These are phyloP conservation scores for Hanseniaspora lindneri DNA, from an alignment of 805 yeast genomes.

Conservation along the genomic window DNA sequence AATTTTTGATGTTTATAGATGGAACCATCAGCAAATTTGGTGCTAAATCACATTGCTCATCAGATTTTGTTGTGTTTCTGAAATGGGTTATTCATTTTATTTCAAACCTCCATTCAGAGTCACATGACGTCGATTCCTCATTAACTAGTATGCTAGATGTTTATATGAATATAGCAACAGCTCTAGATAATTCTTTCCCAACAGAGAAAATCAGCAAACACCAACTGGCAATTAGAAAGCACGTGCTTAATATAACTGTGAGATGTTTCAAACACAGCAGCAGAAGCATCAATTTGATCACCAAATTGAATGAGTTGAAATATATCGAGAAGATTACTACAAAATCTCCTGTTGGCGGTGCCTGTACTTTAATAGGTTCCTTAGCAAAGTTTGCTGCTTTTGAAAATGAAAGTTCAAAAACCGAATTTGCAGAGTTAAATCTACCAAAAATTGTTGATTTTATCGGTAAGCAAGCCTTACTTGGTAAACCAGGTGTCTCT, in stretches of 20 bases:
- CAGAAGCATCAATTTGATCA: neutral
- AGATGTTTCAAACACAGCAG: neutral
- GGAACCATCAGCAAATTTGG: slow-evolving; percentile 24
- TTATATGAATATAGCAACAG: slow-evolving; percentile 27
- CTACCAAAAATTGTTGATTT: slow-evolving; percentile 21
- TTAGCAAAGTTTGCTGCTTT: slow-evolving; percentile 26
- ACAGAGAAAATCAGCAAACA: slow-evolving; percentile 30
- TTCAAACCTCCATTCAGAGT: slow-evolving; percentile 19
- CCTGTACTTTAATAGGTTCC: slow-evolving; percentile 30
- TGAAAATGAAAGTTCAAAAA: slow-evolving; percentile 18
- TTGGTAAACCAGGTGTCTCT: slow-evolving; percentile 36
- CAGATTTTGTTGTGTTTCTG: slow-evolving; percentile 46
- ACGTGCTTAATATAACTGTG: slow-evolving; percentile 27
- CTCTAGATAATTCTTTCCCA: slow-evolving; percentile 21
- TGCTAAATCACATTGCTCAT: slow-evolving; percentile 38
- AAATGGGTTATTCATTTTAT: slow-evolving; percentile 42
- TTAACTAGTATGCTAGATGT: slow-evolving; percentile 31
- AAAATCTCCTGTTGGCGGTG: slow-evolving; percentile 29
- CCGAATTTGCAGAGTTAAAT: slow-evolving; percentile 21
- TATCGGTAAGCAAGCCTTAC: slow-evolving; percentile 34
- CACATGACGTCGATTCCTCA: slow-evolving; percentile 16
- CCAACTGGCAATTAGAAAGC: slow-evolving; percentile 31
- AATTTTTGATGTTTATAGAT: slow-evolving; percentile 33
- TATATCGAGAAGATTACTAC: slow-evolving; percentile 3
- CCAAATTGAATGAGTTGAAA: neutral